Evolutionary conservation across 805 yeast genomes (phyloP).

Genomic region (Hemisphaericaspora nanyangensis): DNA sequence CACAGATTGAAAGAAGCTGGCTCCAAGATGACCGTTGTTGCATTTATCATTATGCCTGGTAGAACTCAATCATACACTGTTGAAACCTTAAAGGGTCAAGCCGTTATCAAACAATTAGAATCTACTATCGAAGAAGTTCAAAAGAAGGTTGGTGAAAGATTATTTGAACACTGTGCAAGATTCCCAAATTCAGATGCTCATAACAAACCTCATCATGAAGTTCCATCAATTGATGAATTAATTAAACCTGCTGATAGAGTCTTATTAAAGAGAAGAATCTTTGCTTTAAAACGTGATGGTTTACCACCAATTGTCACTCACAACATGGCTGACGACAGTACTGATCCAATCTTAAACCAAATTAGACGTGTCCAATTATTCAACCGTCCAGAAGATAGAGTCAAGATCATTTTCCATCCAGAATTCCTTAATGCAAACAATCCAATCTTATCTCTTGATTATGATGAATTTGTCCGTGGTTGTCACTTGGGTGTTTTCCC

Average conservation of each 20-base stretch:
- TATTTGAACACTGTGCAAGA: conserved; percentile 87
- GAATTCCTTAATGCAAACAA: conserved; percentile 93
- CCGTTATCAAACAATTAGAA: conserved; percentile 88
- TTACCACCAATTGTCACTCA: conserved; percentile 96
- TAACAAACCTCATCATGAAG: conserved; percentile 45
- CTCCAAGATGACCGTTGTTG: conserved; percentile 90
- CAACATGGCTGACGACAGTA: conserved; percentile 89
- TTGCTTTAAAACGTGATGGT: conserved; percentile 84
- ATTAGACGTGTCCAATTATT: conserved; percentile 88
- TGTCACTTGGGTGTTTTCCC: conserved; percentile 98
- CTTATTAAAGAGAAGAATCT: conserved; percentile 83
- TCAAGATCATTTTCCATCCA: conserved; percentile 95
- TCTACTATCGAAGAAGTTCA: conserved; percentile 86
- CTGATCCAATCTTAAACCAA: conserved; percentile 87
- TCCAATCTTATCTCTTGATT: conserved; percentile 89
- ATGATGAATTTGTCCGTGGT: conserved; percentile 97
- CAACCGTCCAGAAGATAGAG: conserved; percentile 86
- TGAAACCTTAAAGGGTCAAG: conserved; percentile 94
- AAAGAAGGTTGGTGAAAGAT: conserved; percentile 75
- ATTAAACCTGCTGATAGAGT: conserved; percentile 86
- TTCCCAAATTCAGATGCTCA: conserved; percentile 43
- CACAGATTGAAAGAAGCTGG: conserved; percentile 77
- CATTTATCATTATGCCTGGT: conserved; percentile 98
- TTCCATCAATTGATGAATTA: conserved; percentile 77
- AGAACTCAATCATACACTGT: conserved; percentile 90